phyloP scores from a whole-genome alignment of 306 rosid species.

The Rosa multiflora region DNA sequence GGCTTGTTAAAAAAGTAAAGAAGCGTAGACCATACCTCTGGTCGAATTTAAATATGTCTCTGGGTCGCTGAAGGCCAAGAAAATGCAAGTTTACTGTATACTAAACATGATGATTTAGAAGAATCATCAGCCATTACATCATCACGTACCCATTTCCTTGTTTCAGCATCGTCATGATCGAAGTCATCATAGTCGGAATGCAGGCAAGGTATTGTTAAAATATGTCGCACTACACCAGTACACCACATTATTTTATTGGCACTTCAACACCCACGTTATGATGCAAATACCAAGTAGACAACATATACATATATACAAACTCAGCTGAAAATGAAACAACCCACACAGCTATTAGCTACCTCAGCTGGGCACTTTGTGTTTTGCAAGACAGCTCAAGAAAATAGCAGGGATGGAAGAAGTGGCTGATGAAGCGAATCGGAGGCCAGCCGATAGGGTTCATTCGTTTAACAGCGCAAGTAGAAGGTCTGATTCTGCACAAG shows the following conservation, averaged over 20 bases:
- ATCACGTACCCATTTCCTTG: not conserved
- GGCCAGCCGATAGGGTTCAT: not conserved
- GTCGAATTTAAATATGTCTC: too few species aligned
- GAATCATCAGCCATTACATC: not conserved
- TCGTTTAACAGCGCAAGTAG: not conserved
- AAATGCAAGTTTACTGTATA: too few species aligned
- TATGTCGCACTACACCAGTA: not conserved
- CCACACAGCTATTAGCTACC: not conserved
- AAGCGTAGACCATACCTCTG: too few species aligned
- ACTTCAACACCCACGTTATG: not conserved
- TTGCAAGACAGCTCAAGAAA: not conserved
- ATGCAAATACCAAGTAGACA: not conserved
- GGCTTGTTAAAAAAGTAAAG: too few species aligned
- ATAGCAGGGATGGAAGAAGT: constrained; percentile 9
- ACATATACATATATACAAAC: not conserved
- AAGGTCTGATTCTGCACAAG: not conserved
- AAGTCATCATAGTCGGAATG: not conserved
- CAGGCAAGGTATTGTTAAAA: not conserved
- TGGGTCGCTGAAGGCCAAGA: too few species aligned
- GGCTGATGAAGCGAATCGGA: not conserved
- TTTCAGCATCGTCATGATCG: not conserved
- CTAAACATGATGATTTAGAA: too few species aligned
- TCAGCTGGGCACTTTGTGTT: not conserved
- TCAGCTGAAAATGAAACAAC: not conserved
- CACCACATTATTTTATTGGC: not conserved